These are phyloP conservation scores for Aspergillus arachidicola DNA, from an alignment of 2,329 filamentous ascomycete species.

Conservation along the genomic window DNA sequence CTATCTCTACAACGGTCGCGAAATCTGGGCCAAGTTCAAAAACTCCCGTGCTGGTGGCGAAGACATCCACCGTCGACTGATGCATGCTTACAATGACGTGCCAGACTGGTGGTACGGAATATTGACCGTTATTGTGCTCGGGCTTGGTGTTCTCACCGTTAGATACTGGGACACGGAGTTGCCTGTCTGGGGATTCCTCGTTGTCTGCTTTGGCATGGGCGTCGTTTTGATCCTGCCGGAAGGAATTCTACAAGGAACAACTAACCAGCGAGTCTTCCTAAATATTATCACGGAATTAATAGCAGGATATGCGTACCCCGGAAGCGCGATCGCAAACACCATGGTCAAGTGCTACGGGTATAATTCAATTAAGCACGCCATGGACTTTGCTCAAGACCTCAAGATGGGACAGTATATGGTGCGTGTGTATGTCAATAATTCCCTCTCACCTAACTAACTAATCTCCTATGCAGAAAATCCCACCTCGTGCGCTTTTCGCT, in stretches of 20 bases:
- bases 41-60: conserved; percentile 46
- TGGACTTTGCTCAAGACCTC: conserved; percentile 36
- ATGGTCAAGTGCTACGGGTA: conserved; percentile 40
- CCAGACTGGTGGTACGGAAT: conserved; percentile 63
- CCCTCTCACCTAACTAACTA: background rate
- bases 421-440: background rate
- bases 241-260: conserved; percentile 39
- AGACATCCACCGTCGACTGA: conserved; percentile 66
- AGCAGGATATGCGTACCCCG: conserved; percentile 36
- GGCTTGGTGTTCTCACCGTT: conserved; percentile 35
- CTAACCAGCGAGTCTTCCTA: conserved; percentile 32
- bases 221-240: conserved; percentile 44
- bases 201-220: conserved; percentile 41
- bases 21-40: conserved; percentile 38
- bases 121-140: conserved; percentile 37
- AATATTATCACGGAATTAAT: conserved; percentile 40
- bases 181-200: conserved; percentile 44
- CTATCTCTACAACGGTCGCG: conserved; percentile 37
- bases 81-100: conserved; percentile 65
- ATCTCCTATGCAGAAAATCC: conserved; percentile 24
- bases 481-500: conserved; percentile 35
- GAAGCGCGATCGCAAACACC: conserved; percentile 39
- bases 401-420: conserved; percentile 39
- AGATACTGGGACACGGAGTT: conserved; percentile 40
- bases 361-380: conserved; percentile 36